These are phyloP conservation scores for Gaertneriomyces sp. DNA, from an alignment of 192 early-diverging fungal genomes.

Conservation along the genomic window DNA sequence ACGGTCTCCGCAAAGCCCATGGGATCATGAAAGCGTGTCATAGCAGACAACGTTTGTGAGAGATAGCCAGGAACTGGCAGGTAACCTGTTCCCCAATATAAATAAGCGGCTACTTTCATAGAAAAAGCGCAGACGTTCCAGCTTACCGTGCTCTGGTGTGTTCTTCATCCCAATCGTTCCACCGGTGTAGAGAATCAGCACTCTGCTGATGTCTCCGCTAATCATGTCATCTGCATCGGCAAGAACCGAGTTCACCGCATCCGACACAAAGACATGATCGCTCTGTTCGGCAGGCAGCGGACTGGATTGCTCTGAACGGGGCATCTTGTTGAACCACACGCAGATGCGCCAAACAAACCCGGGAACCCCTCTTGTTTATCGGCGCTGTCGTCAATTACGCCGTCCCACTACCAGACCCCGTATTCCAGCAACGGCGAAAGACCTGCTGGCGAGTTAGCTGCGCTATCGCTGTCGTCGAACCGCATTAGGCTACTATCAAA, in stretches of 20 bases:
- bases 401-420: too few relatives aligned
- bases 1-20: conserved; percentile 16
- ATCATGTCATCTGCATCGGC: conserved; percentile 35
- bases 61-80: conserved; percentile 70
- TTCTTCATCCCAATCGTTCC: conserved; percentile 95
- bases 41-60: conserved; percentile 66
- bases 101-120: background rate
- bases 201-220: conserved; percentile 34
- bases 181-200: conserved; percentile 92
- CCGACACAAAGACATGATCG: conserved; percentile 33
- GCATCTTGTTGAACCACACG: too few relatives aligned
- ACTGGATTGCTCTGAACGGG: too few relatives aligned
- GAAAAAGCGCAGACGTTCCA: background rate
- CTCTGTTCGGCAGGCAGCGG: background rate
- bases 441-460: too few relatives aligned
- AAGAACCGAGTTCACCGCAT: conserved; percentile 36
- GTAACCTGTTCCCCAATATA: conserved; percentile 26
- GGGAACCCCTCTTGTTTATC: too few relatives aligned
- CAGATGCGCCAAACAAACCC: too few relatives aligned
- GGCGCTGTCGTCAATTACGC: too few relatives aligned
- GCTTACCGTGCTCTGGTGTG: conserved; percentile 24
- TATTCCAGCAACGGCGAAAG: too few relatives aligned
- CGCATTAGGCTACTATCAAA: too few relatives aligned
- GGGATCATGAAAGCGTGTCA: conserved; percentile 75
- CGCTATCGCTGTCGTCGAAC: too few relatives aligned